These are phyloP conservation scores for Flueggea neowawraea DNA, from an alignment of 441 rosid species.

Conservation along the genomic window DNA sequence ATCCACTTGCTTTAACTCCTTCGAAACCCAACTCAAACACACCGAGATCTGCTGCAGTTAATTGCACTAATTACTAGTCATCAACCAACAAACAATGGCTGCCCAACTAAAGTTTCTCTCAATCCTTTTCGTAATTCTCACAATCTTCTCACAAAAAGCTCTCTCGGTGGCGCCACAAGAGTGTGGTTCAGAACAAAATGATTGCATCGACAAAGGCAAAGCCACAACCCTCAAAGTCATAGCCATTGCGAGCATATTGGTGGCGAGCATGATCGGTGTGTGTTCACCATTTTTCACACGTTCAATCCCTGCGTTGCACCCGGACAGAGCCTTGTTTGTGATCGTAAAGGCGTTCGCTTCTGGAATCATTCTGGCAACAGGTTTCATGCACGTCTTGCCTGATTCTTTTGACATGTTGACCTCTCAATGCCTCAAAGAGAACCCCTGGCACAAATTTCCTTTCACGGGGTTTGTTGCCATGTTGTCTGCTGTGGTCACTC, in stretches of 20 bases:
- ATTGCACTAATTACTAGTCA: background rate
- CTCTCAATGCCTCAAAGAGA: constrained; percentile 35
- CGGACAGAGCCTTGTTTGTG: constrained; percentile 42
- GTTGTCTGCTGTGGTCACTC: constrained; percentile 42
- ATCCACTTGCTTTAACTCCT: no score
- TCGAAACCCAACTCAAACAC: background rate
- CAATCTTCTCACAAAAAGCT: background rate
- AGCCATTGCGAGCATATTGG: constrained; percentile 35
- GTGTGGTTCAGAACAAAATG: constrained; percentile 23
- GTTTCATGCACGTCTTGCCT: constrained; percentile 62
- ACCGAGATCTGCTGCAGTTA: background rate
- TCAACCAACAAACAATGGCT: background rate
- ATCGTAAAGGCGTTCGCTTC: constrained; percentile 45
- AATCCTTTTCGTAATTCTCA: background rate
- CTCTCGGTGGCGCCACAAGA: constrained; percentile 5
- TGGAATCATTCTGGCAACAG: constrained; percentile 50
- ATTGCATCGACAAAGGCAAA: constrained; percentile 38
- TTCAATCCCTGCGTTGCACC: constrained; percentile 37
- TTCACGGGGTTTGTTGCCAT: constrained; percentile 53
- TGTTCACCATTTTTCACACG: constrained; percentile 39
- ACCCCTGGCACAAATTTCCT: constrained; percentile 60
- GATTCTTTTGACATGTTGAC: constrained; percentile 55
- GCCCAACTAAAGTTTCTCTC: background rate
- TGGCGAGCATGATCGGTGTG: constrained; percentile 50
- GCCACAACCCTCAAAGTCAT: constrained; percentile 47